Percentiles rank a stretch among this genome's conserved stretches.
These are phyloP conservation scores for Aspergillus nomiae DNA, from an alignment of 2,329 filamentous ascomycete species.

Conservation along the genomic window DNA sequence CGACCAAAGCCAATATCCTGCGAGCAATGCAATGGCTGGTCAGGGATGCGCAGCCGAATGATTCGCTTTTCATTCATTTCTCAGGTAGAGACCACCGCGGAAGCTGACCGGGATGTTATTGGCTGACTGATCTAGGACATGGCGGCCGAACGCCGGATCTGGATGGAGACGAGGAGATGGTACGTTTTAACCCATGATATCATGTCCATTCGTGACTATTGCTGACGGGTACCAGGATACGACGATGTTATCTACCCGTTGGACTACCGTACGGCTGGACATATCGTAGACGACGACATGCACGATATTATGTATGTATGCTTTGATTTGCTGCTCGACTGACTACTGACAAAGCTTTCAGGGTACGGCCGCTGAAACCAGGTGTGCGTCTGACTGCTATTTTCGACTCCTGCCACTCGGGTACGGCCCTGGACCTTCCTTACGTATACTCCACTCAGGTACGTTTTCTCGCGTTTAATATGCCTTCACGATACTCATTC, in stretches of 20 bases:
- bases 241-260: slow-evolving; percentile 80
- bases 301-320: slow-evolving; percentile 62
- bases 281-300: slow-evolving; percentile 78
- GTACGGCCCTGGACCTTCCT: slow-evolving; percentile 67
- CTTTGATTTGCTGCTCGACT: neutral
- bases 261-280: slow-evolving; percentile 67
- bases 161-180: slow-evolving; percentile 77
- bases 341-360: slow-evolving; percentile 6
- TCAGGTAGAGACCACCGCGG: slow-evolving; percentile 62
- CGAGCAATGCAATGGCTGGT: slow-evolving; percentile 99
- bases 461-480: neutral
- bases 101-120: neutral
- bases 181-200: slow-evolving; percentile 8
- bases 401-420: slow-evolving; percentile 69
- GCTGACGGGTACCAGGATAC: slow-evolving; percentile 46
- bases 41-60: slow-evolving; percentile 86
- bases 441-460: slow-evolving; percentile 66
- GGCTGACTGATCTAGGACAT: slow-evolving; percentile 56
- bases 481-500: neutral
- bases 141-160: slow-evolving; percentile 73
- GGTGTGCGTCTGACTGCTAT: slow-evolving; percentile 79
- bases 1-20: slow-evolving; percentile 91
- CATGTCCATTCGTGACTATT: neutral
- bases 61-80: slow-evolving; percentile 96
- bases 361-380: slow-evolving; percentile 72